Conservation (phyloP, 495 filamentous ascomycete genomes). For the Aspergillus indologenus region DNA sequence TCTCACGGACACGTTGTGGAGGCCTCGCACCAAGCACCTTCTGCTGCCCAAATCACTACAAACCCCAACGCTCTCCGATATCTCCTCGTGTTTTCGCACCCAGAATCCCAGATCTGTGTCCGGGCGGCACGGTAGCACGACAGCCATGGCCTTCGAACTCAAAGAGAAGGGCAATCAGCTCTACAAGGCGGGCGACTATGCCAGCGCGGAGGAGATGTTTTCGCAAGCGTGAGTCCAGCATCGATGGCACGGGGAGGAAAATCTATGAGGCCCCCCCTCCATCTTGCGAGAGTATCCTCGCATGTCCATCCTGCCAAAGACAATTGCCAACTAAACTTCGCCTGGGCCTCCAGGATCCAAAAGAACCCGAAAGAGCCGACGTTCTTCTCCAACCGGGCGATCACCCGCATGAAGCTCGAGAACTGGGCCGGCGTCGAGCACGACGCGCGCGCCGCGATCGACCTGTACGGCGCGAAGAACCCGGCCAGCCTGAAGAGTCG, state of each 20-base stretch:
- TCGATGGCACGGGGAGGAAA: background rate
- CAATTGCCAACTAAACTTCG: background rate
- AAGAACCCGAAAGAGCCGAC: constrained; percentile 43
- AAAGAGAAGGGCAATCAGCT: constrained; percentile 48
- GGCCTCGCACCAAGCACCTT: background rate
- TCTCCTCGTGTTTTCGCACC: too few species aligned
- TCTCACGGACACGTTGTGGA: background rate
- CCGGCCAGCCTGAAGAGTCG: constrained; percentile 66
- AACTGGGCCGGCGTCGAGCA: constrained; percentile 72
- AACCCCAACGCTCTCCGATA: too few species aligned
- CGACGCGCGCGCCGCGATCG: constrained; percentile 73
- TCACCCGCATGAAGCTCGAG: constrained; percentile 71
- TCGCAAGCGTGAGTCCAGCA: constrained; percentile 69
- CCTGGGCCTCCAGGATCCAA: background rate
- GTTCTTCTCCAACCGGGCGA: constrained; percentile 81
- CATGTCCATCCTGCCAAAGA: background rate
- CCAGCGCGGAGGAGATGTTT: constrained; percentile 71
- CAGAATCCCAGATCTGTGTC: too few species aligned
- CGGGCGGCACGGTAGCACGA: background rate
- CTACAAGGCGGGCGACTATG: constrained; percentile 68
- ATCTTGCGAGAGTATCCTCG: background rate
- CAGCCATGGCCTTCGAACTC: constrained; percentile 37
- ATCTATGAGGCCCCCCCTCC: too few species aligned
- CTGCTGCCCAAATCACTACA: too few species aligned
- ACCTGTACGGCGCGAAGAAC: constrained; percentile 54